A percentile compares a stretch with the other conserved stretches of the same genome.
Evolutionary conservation across 768 basidiomycete species (phyloP).

Genomic region (Russula dissimulans): DNA sequence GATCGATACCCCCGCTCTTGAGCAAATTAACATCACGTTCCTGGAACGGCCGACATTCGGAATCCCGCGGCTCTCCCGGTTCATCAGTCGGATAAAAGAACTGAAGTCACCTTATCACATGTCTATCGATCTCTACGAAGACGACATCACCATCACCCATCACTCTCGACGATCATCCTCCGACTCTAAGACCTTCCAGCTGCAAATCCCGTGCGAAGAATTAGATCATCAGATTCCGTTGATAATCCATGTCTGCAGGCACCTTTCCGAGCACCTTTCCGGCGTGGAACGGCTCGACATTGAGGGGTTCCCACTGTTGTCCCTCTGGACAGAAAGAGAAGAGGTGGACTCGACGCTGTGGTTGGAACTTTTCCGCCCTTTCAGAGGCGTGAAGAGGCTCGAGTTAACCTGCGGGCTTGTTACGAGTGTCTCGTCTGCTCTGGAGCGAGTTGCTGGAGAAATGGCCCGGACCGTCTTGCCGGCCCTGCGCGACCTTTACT

Average conservation of each 20-base stretch:
- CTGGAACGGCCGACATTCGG: background rate
- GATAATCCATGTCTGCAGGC: background rate
- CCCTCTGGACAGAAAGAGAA: background rate
- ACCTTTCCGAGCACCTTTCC: background rate
- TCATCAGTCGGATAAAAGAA: background rate
- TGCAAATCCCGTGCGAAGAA: background rate
- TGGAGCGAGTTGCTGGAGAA: background rate
- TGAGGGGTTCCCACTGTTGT: background rate
- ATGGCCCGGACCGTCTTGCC: constrained; percentile 6
- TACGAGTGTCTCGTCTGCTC: background rate
- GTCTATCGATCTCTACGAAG: background rate
- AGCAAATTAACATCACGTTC: background rate
- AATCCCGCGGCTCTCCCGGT: constrained; percentile 1
- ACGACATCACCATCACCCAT: background rate
- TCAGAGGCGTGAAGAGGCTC: background rate
- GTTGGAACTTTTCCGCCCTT: constrained; percentile 1
- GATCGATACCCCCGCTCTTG: background rate
- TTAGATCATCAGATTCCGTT: background rate
- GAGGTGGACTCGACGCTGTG: background rate
- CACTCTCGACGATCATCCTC: background rate
- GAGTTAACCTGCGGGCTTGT: background rate
- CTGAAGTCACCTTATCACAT: background rate
- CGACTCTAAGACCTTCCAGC: background rate
- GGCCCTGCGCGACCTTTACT: constrained; percentile 3
- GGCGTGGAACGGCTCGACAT: background rate